Evolutionary conservation across 371 early-diverging fungal genomes (phyloP), one percentile per base, ranked within the genome.

Genomic region (Catenaria anguillulae): DNA sequence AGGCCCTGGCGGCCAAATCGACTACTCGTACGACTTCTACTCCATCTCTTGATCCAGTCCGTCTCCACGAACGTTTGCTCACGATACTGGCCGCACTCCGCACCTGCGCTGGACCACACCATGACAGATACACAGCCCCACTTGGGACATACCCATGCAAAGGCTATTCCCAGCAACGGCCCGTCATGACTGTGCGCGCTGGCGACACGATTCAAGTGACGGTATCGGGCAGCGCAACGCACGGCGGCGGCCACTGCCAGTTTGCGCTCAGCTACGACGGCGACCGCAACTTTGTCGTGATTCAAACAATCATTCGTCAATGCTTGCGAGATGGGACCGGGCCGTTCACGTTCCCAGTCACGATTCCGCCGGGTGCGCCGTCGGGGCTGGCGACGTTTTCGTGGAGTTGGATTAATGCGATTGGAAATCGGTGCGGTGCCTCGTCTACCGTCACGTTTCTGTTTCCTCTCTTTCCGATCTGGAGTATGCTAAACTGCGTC

Each of bases 371-470:
- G 24, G 65, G 67, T 31, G 72, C 82, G 33, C 84, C 85, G 56
- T n/a, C 76, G 0, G 70, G 75, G 15, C 55, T 61, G 4, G 77
- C 68, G 6, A 64, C 77, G 29, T 81, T 87, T 67, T 75, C 78
- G 2, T 86, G 86, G 87, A 68, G 76, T 2, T 86, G 84, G 81
- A 74, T 77, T 60, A 84, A 83, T 62, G 72, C 74, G 1, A 64
- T 70, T 34, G 84, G 82, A 13, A 77, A 81, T 68, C 78, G 58
- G n/a, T 62, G 64, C 33, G 56, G n/a, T n/a, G n/a, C n/a, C n/a
- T n/a, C n/a, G n/a, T n/a, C n/a, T n/a, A n/a, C n/a, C n/a, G n/a
- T n/a, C n/a, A n/a, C n/a, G n/a, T n/a, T n/a, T 12, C 10, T 3
- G 0, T 0, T 31, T n/a, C 8, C 1, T 12, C 0, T 40, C 17